These are phyloP conservation scores for Penicillium sumatraense DNA, from an alignment of 2,329 filamentous ascomycete genomes.

Conservation along the genomic window DNA sequence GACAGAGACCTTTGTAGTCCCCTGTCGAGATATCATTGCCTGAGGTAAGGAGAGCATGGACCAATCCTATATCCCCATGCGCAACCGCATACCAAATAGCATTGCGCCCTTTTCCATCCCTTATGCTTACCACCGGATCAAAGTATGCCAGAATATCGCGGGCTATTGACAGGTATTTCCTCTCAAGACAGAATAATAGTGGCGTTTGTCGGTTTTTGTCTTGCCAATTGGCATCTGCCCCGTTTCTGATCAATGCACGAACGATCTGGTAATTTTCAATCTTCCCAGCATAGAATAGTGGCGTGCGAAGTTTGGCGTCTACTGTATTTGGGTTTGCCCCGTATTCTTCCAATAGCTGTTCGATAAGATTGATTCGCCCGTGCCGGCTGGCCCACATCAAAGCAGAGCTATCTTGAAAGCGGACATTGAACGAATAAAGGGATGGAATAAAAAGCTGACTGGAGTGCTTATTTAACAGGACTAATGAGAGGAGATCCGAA, in stretches of 20 bases:
- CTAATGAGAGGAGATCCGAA: background rate
- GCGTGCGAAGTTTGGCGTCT: background rate
- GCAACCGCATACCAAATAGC: background rate
- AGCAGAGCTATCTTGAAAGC: background rate
- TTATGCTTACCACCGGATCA: background rate
- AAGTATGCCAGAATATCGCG: background rate
- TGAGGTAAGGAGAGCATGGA: background rate
- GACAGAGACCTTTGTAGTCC: background rate
- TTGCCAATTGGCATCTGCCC: background rate
- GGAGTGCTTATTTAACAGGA: background rate
- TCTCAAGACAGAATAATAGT: background rate
- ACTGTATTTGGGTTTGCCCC: background rate
- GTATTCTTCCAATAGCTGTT: background rate
- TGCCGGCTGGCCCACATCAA: background rate
- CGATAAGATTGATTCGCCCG: background rate
- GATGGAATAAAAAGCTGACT: background rate
- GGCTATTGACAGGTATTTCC: background rate
- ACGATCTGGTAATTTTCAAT: background rate
- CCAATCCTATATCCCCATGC: background rate
- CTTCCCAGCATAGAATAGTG: background rate
- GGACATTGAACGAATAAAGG: background rate
- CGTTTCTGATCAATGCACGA: background rate
- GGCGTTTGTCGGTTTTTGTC: background rate
- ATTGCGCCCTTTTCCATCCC: background rate
- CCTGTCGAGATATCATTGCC: background rate